phyloP scores from a whole-genome alignment of 2,329 filamentous ascomycete species.

The Mycogone perniciosa region DNA sequence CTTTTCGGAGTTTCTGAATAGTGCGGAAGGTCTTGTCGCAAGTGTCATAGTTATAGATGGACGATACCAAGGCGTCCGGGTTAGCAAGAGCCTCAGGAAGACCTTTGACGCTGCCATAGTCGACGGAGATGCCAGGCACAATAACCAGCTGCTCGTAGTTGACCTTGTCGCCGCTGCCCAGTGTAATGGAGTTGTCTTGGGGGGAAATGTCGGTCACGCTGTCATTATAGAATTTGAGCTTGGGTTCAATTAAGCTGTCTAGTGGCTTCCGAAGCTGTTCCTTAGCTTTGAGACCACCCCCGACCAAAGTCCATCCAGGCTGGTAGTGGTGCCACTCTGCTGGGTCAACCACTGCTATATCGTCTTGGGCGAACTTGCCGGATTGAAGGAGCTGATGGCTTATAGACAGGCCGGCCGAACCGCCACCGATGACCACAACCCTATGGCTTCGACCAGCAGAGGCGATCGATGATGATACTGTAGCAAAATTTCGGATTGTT shows the following conservation, averaged over 20 bases:
- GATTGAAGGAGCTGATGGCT: slow-evolving; percentile 60
- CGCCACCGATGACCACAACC: slow-evolving; percentile 61
- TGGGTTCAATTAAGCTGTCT: slow-evolving; percentile 47
- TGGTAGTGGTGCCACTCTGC: slow-evolving; percentile 61
- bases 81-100: slow-evolving; percentile 50
- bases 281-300: slow-evolving; percentile 58
- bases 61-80: slow-evolving; percentile 42
- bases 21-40: slow-evolving; percentile 47
- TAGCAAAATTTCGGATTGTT: slow-evolving; percentile 15
- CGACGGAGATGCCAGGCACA: slow-evolving; percentile 48
- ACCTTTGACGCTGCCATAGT: slow-evolving; percentile 47
- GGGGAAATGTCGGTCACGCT: slow-evolving; percentile 46
- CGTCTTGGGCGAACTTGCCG: slow-evolving; percentile 49
- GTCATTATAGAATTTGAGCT: slow-evolving; percentile 54
- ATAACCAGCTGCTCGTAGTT: slow-evolving; percentile 61
- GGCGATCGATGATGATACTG: slow-evolving; percentile 23
- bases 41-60: slow-evolving; percentile 52
- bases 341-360: slow-evolving; percentile 60
- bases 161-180: slow-evolving; percentile 49
- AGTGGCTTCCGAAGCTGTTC: slow-evolving; percentile 50
- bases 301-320: slow-evolving; percentile 64
- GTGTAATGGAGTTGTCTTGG: slow-evolving; percentile 48
- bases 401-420: slow-evolving; percentile 57
- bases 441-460: slow-evolving; percentile 42
- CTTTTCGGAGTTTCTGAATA: slow-evolving; percentile 41